Evolutionary conservation across 176 grass and related monocot species (phyloP).

Genomic region (Carex littledalei): DNA sequence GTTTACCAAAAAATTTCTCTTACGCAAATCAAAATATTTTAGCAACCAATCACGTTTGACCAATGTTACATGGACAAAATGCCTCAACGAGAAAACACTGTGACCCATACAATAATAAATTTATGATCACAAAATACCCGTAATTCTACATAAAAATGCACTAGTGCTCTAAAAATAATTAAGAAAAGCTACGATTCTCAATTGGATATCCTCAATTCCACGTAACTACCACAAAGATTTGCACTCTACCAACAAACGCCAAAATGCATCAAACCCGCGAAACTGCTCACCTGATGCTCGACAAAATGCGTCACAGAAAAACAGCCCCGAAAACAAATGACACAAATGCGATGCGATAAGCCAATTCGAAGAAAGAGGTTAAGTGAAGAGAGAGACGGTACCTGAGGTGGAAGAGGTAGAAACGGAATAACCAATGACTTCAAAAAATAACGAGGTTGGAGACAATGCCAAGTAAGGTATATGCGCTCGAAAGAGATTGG

Average conservation of each 20-base stretch:
- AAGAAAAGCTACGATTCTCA: not conserved
- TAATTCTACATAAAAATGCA: not conserved
- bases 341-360: not conserved
- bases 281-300: conserved; percentile 4
- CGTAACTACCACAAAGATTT: conserved; percentile 3
- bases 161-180: not conserved
- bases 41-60: not conserved
- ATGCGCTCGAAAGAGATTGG: conserved; percentile 9
- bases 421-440: not conserved
- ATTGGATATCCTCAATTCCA: not conserved
- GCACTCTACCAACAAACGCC: not conserved
- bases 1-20: not conserved
- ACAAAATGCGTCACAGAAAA: conserved; percentile 3
- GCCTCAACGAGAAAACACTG: not conserved
- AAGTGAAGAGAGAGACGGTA: not conserved
- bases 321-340: not conserved
- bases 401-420: not conserved
- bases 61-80: not conserved
- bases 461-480: conserved; percentile 17
- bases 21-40: not conserved
- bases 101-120: not conserved
- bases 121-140: not conserved
- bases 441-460: not conserved
- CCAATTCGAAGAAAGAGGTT: not conserved
- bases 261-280: not conserved